Evolutionary conservation across 345 rosid genomes (phyloP).

Genomic region (Linum trigynum): DNA sequence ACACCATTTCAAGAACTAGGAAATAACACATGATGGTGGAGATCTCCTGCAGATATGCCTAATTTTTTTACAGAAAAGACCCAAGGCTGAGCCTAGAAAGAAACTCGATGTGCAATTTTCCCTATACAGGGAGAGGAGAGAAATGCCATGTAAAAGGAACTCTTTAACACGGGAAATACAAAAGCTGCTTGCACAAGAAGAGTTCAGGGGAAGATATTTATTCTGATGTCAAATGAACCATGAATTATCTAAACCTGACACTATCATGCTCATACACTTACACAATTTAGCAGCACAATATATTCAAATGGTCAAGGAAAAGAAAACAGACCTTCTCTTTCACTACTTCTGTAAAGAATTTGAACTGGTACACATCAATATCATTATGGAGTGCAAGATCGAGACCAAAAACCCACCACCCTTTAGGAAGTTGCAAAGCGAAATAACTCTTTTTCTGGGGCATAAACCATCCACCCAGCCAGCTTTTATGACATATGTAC

Average conservation of each 20-base stretch:
- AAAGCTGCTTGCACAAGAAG: no score
- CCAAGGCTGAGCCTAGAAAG: no score
- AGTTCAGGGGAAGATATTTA: no score
- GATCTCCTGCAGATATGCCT: no score
- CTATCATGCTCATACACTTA: not conserved
- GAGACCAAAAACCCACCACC: conserved; percentile 99
- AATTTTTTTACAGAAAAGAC: no score
- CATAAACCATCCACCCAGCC: conserved; percentile 99
- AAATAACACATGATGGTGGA: not conserved
- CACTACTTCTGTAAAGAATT: conserved; percentile 76
- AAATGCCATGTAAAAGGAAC: no score
- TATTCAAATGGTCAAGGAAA: not conserved
- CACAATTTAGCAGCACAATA: not conserved
- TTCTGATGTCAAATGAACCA: not conserved
- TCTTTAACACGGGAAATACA: no score
- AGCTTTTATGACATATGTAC: conserved; percentile 92
- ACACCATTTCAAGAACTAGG: not conserved
- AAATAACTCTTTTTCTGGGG: conserved; percentile 98
- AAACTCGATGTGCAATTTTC: no score
- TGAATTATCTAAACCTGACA: not conserved
- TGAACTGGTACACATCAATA: conserved; percentile 97
- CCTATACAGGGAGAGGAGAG: no score
- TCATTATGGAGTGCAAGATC: conserved; percentile 96
- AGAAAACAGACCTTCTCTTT: conserved; percentile 48
- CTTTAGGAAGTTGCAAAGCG: conserved; percentile 83